Evolutionary conservation across 169 alveolate genomes (phyloP).

Genomic region (Plasmodium sp.): DNA sequence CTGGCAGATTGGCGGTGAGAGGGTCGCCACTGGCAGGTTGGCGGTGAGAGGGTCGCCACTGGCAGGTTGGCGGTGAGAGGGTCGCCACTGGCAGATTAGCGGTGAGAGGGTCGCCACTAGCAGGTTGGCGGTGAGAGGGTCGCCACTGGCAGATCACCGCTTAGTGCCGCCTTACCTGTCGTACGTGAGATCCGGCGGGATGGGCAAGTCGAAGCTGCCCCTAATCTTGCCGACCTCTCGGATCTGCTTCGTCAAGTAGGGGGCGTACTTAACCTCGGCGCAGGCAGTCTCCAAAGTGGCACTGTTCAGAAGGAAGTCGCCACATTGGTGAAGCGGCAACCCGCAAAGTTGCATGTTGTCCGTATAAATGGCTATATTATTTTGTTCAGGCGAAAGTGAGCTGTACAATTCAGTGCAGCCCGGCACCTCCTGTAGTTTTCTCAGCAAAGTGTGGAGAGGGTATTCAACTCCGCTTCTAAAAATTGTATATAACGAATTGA

Average conservation of each 20-base stretch:
- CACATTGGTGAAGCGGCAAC: background rate
- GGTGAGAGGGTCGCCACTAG: background rate
- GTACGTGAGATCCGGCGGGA: conserved; percentile 77
- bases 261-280: conserved; percentile 81
- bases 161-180: conserved; percentile 69
- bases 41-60: background rate
- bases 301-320: conserved; percentile 6
- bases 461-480: conserved; percentile 66
- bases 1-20: no score
- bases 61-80: background rate
- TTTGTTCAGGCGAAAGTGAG: background rate
- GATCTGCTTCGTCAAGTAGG: conserved; percentile 77
- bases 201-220: conserved; percentile 69
- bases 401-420: background rate
- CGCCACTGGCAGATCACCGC: background rate
- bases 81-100: background rate
- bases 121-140: background rate
- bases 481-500: conserved; percentile 19
- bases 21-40: no score
- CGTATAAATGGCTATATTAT: background rate
- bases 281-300: conserved; percentile 75
- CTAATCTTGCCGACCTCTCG: conserved; percentile 75
- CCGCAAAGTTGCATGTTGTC: background rate
- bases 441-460: conserved; percentile 11
- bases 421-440: conserved; percentile 8